phyloP scores from a whole-genome alignment of 129 eudicot species.

The Ambrosia artemisiifolia region DNA sequence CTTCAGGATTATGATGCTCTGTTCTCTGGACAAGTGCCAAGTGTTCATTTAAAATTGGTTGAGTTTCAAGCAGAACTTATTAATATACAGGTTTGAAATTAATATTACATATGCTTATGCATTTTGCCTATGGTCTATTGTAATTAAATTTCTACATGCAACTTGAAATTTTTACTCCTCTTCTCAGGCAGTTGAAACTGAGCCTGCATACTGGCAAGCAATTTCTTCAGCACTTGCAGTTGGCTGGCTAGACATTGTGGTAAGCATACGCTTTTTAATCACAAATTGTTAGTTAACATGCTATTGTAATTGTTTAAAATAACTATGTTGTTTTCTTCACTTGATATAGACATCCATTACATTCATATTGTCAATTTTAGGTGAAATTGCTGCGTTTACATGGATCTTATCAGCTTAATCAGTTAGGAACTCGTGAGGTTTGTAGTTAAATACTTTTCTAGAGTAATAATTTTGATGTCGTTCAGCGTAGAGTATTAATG shows the following conservation, averaged over 20 bases:
- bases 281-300: background rate
- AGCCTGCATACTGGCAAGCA: conserved; percentile 81
- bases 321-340: background rate
- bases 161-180: conserved; percentile 1
- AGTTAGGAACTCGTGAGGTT: conserved; percentile 92
- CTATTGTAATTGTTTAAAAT: background rate
- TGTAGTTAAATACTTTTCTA: background rate
- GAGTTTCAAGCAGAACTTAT: conserved; percentile 68
- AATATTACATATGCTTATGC: conserved; percentile 1
- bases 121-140: conserved; percentile 8
- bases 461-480: background rate
- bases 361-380: conserved; percentile 33
- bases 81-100: conserved; percentile 53
- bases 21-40: conserved; percentile 52
- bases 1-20: conserved; percentile 76
- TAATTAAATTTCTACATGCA: background rate
- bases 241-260: conserved; percentile 96
- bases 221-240: conserved; percentile 85
- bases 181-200: conserved; percentile 72
- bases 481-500: background rate
- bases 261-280: conserved; percentile 28
- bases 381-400: conserved; percentile 92
- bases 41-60: conserved; percentile 66
- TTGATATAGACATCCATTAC: conserved; percentile 2
- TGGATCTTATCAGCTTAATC: conserved; percentile 89